Base-by-base conservation (phyloP, 495 filamentous ascomycete genomes). In the Penicillium crystallinum region DNA sequence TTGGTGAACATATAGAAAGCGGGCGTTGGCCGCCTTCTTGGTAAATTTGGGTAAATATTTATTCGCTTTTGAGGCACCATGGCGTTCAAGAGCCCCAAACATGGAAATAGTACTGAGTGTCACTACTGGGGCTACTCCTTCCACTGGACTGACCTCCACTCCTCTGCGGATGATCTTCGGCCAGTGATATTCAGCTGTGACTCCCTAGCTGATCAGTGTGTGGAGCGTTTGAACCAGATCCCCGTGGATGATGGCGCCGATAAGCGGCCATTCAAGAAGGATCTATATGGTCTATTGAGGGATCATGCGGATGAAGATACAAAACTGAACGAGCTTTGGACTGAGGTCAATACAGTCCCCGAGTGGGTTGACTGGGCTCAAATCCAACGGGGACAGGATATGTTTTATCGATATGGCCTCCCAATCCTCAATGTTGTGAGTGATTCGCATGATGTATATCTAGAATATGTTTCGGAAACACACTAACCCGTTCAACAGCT, bases 341-440 rank as follows among this genome's bases (percentile, higher is more conserved):
- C 54, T 0, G 76, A 92, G 59, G 72, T 89, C 43, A 85, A 83
- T 56, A 84, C 79, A 1, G 66, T 90, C 17, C 90, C 88, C 0
- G 68, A 76, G 12, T 95, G 89, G 89, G 89, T 95, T 1, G 82
- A 90, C 64, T 93, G 87, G 88, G 75, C 78, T 9, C 87, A 90
- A 62, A 86, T 95, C 55, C 69, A 77, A 54, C 69, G 87, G 58
- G 75, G 71, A 7, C 75, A 78, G 46, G 72, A 79, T 41, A 76
- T 85, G 0, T 87, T 86, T 58, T 87, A 83, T 61, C 80, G 89
- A 17, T 93, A 92, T 62, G 85, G 81, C 18, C 81, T 79, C 15
- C 79, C 85, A 4, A 81, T 78, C 12, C 78, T 86, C 77, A 71
- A 68, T 33, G 65, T 59, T 17, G 67, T 73, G 25, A 56, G 70